These are phyloP conservation scores for Phytophthora aleatoria DNA, from an alignment of 352 stramenopile species.

Conservation along the genomic window DNA sequence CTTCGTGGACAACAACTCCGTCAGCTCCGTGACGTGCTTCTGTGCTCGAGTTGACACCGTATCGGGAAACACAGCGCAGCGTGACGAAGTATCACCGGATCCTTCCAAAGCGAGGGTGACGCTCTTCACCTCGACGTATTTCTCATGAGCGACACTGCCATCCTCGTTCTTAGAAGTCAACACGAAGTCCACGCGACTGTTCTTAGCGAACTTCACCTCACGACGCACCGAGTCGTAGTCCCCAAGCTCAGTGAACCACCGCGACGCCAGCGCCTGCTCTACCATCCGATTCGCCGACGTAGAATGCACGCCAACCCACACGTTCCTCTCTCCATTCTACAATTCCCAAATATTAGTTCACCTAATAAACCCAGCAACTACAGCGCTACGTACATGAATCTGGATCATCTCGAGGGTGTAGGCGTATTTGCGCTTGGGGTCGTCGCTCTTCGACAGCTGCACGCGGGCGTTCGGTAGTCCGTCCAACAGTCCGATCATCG, in stretches of 20 bases:
- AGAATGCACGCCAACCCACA: constrained; percentile 85
- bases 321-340: constrained; percentile 67
- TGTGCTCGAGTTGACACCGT: constrained; percentile 74
- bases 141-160: constrained; percentile 46
- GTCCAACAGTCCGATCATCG: constrained; percentile 83
- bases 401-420: constrained; percentile 88
- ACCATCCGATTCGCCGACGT: constrained; percentile 83
- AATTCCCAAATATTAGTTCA: constrained; percentile 10
- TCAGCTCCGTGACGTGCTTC: constrained; percentile 81
- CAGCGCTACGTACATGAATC: constrained; percentile 59
- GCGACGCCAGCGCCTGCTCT: constrained; percentile 56
- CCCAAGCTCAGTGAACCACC: constrained; percentile 73
- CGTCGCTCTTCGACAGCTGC: constrained; percentile 77
- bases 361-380: background rate
- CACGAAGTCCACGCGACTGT: constrained; percentile 87
- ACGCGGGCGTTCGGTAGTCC: constrained; percentile 58
- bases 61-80: constrained; percentile 78
- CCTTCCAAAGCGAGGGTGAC: constrained; percentile 59
- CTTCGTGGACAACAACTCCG: constrained; percentile 50
- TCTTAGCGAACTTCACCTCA: constrained; percentile 82
- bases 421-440: constrained; percentile 82
- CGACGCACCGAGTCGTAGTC: constrained; percentile 57
- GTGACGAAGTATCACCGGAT: constrained; percentile 11
- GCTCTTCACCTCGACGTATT: constrained; percentile 88
- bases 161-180: constrained; percentile 44